Evolutionary conservation across 768 basidiomycete genomes (phyloP).

Genomic region (Pleurotus djamor): DNA sequence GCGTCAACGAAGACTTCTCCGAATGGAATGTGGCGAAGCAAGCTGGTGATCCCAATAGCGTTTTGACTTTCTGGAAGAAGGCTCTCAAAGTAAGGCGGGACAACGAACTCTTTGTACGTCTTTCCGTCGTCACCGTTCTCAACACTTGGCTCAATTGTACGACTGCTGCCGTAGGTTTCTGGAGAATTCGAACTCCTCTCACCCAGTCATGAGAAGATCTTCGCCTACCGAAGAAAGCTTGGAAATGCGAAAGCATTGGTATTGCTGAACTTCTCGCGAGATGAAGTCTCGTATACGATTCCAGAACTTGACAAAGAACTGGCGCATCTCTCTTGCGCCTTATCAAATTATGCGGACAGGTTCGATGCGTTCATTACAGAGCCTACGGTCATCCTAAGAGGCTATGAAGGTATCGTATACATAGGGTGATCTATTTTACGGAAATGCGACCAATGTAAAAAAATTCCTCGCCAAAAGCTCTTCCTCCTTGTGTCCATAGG

Average conservation of each 20-base stretch:
- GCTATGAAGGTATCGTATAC: too few species aligned
- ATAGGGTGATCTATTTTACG: too few species aligned
- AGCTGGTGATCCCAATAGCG: slow-evolving; percentile 43
- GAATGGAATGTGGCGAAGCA: slow-evolving; percentile 56
- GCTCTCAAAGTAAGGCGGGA: slow-evolving; percentile 52
- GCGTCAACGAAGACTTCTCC: slow-evolving; percentile 66
- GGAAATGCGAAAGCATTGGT: slow-evolving; percentile 34
- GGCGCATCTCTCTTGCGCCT: slow-evolving; percentile 15
- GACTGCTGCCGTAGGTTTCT: slow-evolving; percentile 40
- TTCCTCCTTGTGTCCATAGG: too few species aligned
- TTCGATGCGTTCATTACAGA: background rate
- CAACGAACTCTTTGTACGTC: slow-evolving; percentile 50
- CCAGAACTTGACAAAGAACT: slow-evolving; percentile 3
- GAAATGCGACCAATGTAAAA: too few species aligned
- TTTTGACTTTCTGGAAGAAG: slow-evolving; percentile 58
- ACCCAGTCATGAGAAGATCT: slow-evolving; percentile 43
- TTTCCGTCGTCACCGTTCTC: background rate
- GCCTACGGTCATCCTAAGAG: too few species aligned
- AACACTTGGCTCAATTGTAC: background rate
- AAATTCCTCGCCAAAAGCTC: too few species aligned
- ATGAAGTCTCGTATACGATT: slow-evolving; percentile 18
- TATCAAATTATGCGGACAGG: slow-evolving; percentile 26
- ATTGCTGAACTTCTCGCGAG: slow-evolving; percentile 44
- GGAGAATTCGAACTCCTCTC: slow-evolving; percentile 57
- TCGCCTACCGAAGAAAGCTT: slow-evolving; percentile 49